A percentile compares a stretch with the other conserved stretches of the same genome.
phyloP scores from a whole-genome alignment of 441 rosid species.

The Euphorbia schlechtendalii region DNA sequence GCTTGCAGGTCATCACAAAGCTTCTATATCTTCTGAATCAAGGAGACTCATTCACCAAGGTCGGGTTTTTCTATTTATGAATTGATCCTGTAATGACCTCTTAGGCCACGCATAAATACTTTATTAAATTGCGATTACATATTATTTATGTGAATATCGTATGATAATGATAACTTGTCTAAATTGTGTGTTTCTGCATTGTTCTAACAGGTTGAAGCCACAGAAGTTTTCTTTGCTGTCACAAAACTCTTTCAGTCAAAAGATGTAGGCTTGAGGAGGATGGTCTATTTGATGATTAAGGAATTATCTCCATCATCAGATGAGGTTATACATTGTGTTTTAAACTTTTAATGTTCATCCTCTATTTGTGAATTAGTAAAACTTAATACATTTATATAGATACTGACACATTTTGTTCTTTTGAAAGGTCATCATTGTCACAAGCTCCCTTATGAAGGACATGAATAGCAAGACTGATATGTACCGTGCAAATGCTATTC shows the following conservation, averaged over 20 bases:
- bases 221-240: conserved; percentile 90
- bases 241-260: conserved; percentile 95
- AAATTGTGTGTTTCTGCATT: conserved; percentile 13
- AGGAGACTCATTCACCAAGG: conserved; percentile 95
- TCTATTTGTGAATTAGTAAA: not conserved
- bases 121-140: not conserved
- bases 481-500: conserved; percentile 97
- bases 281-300: conserved; percentile 97
- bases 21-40: conserved; percentile 95
- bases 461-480: conserved; percentile 98
- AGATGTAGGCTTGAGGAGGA: conserved; percentile 90
- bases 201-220: conserved; percentile 65
- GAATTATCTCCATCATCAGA: conserved; percentile 96
- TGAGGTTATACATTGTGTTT: conserved; percentile 54
- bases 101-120: conserved; percentile 1
- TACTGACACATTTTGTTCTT: conserved; percentile 17
- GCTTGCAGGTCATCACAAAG: conserved; percentile 76
- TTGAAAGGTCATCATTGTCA: conserved; percentile 84
- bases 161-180: not conserved
- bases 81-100: conserved; percentile 9
- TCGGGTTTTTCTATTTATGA: conserved; percentile 20
- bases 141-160: not conserved
- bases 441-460: conserved; percentile 98
- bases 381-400: conserved; percentile 7
- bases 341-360: not conserved